Base-by-base conservation (phyloP, 768 basidiomycete species). In the Boletus huronensis region DNA sequence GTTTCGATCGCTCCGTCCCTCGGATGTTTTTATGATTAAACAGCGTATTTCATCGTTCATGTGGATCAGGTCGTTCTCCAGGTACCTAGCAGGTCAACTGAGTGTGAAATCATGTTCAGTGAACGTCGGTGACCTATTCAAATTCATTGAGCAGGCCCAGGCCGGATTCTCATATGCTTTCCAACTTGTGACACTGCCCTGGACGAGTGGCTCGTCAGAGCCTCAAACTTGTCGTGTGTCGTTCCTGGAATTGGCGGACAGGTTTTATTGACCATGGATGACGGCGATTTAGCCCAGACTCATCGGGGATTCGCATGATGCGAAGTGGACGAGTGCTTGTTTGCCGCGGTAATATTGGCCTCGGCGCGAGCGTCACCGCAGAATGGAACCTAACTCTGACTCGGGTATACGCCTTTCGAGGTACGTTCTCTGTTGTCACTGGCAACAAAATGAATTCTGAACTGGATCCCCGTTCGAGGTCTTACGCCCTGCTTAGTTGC, bases 281-380 rank as follows among this genome's bases (percentile, higher is more conserved):
- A 58, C 67, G 64, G 67, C 54, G 59, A 66, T 61, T 63, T 48
- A 50, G 45, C 42, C 43, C 55, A 54, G 34, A 46, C 2, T n/a
- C 41, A 43, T 57, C 59, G 59, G 61, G 66, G 66, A 67, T 67
- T 64, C 67, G 55, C 66, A 56, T 48, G 47, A 39, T 54, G 47
- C 54, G 51, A 36, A 31, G 3, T 39, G 55, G 41, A 38, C 43
- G 47, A 51, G 48, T 23, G 28, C 44, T 36, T 43, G 54, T 53
- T 53, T 46, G 19, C 60, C 60, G 56, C 57, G 63, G 63, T 54
- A 45, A 53, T 54, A 48, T 48, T 57, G 49, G 41, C 46, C 49
- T 50, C 50, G 38, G 53, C 57, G 38, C 32, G 49, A 40, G 50
- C 16, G 48, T 51, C 45, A 13, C 36, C 52, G 36, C 43, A 34